These are phyloP conservation scores for Millerago galiae DNA, from an alignment of 805 yeast species.

Conservation along the genomic window DNA sequence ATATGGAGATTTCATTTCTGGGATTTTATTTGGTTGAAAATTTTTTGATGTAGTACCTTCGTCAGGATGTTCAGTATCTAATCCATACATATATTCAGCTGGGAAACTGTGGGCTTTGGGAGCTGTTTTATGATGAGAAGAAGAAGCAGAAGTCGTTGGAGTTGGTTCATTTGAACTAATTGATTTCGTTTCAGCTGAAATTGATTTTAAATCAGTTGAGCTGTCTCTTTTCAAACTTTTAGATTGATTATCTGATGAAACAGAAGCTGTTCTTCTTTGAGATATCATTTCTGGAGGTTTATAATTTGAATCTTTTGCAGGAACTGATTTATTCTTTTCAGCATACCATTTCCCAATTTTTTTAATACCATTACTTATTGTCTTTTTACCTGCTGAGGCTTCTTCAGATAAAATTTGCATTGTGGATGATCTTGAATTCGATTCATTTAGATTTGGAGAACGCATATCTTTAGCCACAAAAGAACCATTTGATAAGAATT, in stretches of 20 bases:
- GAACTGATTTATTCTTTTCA: slow-evolving; percentile 32
- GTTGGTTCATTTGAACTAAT: slow-evolving; percentile 5
- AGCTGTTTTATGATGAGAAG: slow-evolving; percentile 11
- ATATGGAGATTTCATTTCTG: slow-evolving; percentile 21
- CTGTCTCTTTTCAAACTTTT: neutral
- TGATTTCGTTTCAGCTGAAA: slow-evolving; percentile 7
- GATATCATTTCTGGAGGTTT: slow-evolving; percentile 66
- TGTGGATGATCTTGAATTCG: slow-evolving; percentile 5
- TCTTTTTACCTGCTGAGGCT: slow-evolving; percentile 28
- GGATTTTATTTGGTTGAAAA: slow-evolving; percentile 16
- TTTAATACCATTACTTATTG: slow-evolving; percentile 40
- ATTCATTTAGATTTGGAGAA: neutral
- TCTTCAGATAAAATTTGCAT: slow-evolving; percentile 20
- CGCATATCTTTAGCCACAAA: slow-evolving; percentile 14
- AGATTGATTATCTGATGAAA: slow-evolving; percentile 3
- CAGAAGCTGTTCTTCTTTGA: slow-evolving; percentile 39
- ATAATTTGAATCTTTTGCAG: slow-evolving; percentile 17
- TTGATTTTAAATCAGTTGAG: slow-evolving; percentile 6
- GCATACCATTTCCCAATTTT: slow-evolving; percentile 69
- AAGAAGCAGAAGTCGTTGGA: neutral
- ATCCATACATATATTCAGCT: slow-evolving; percentile 18
- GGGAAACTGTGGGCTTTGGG: slow-evolving; percentile 25
- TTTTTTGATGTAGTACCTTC: slow-evolving; percentile 6
- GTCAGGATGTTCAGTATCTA: slow-evolving; percentile 14
- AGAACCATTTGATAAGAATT: slow-evolving; percentile 24